Conservation (phyloP, 2,329 filamentous ascomycete species). For the Alternaria panax region DNA sequence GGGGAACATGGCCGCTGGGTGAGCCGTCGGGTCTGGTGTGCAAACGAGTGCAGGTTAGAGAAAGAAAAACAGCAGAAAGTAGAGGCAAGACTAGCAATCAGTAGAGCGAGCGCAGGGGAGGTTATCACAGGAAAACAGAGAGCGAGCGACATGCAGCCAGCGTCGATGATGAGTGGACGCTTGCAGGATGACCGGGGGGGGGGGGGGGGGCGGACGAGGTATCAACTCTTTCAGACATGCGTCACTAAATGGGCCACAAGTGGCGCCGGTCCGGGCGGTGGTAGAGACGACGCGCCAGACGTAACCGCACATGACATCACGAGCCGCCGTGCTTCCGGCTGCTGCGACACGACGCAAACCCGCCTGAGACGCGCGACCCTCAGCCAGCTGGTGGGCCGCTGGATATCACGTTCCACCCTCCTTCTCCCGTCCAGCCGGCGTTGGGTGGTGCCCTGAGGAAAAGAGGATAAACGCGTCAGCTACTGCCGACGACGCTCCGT, state of each 20-base stretch:
- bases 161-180: constrained; percentile 9
- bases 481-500: neutral
- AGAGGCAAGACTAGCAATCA: constrained; percentile 10
- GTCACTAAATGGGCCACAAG: constrained; percentile 7
- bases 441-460: constrained; percentile 7
- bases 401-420: neutral
- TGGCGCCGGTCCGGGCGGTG: constrained; percentile 3
- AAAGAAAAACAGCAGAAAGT: neutral
- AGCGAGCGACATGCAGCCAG: constrained; percentile 2
- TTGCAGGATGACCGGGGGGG: neutral
- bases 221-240: constrained; percentile 5
- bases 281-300: constrained; percentile 1
- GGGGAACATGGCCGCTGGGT: constrained; percentile 26
- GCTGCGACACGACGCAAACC: constrained; percentile 8
- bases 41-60: constrained; percentile 3
- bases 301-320: constrained; percentile 13
- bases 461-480: constrained; percentile 13
- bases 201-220: neutral
- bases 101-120: constrained; percentile 3
- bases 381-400: constrained; percentile 5
- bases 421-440: neutral
- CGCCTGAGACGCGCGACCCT: neutral
- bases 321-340: constrained; percentile 4
- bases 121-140: constrained; percentile 5
- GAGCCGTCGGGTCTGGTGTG: neutral